Conservation (phyloP, 2,329 filamentous ascomycete genomes). For the Pezicula radicicola region DNA sequence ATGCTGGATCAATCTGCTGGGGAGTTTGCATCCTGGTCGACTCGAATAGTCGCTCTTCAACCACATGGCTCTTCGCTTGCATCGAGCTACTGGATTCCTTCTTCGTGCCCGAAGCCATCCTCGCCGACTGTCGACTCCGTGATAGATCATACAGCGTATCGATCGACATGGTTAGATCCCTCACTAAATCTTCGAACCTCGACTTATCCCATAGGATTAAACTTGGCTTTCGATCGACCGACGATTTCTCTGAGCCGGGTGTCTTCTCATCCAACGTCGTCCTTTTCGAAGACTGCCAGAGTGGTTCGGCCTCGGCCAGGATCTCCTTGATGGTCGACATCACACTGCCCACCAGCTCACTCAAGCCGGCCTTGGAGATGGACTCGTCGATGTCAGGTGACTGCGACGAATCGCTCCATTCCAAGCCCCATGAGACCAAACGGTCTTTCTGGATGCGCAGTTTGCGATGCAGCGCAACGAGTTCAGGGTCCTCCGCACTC, state of each 20-base stretch:
- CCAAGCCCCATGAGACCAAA: slow-evolving; percentile 69
- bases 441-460: slow-evolving; percentile 67
- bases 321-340: slow-evolving; percentile 80
- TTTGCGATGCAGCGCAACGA: slow-evolving; percentile 70
- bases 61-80: slow-evolving; percentile 23
- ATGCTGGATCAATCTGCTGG: slow-evolving; percentile 53
- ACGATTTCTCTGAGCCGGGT: slow-evolving; percentile 23
- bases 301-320: slow-evolving; percentile 69
- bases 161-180: slow-evolving; percentile 73
- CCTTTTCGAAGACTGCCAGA: slow-evolving; percentile 62
- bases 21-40: slow-evolving; percentile 60
- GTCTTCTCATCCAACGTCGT: slow-evolving; percentile 21
- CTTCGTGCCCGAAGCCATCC: slow-evolving; percentile 14
- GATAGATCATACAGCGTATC: slow-evolving; percentile 79
- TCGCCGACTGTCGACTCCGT: slow-evolving; percentile 50
- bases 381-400: slow-evolving; percentile 69
- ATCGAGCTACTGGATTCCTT: slow-evolving; percentile 12
- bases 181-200: slow-evolving; percentile 72
- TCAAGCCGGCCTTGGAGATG: slow-evolving; percentile 69
- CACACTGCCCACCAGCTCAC: slow-evolving; percentile 74
- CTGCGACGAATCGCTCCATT: slow-evolving; percentile 72
- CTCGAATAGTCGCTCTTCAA: slow-evolving; percentile 42
- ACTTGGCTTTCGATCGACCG: slow-evolving; percentile 49
- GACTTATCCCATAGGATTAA: slow-evolving; percentile 65
- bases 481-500: slow-evolving; percentile 64